A percentile compares a stretch with the other conserved stretches of the same genome.
phyloP scores from a whole-genome alignment of 257 asterid species.

The Lycium barbarum region DNA sequence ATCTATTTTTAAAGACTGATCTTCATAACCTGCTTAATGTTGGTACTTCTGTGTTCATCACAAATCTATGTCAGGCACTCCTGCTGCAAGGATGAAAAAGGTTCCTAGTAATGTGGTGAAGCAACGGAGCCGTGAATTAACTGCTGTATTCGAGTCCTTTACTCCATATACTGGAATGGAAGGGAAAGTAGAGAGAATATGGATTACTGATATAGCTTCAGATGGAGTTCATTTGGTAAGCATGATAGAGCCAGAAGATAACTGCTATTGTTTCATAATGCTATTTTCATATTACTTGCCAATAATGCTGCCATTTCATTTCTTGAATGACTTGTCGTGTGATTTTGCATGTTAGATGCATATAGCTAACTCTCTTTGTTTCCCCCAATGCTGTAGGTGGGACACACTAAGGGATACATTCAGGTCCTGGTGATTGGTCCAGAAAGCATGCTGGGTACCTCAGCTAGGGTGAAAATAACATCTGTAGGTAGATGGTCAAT shows the following conservation, averaged over 20 bases:
- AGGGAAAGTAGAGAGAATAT: constrained; percentile 80
- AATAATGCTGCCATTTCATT: constrained; percentile 5
- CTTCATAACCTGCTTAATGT: background rate
- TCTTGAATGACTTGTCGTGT: background rate
- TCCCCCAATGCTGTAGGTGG: constrained; percentile 62
- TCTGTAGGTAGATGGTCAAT: constrained; percentile 96
- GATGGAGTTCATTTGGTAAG: constrained; percentile 92
- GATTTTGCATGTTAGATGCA: constrained; percentile 13
- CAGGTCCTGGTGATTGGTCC: constrained; percentile 90
- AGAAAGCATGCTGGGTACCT: constrained; percentile 81
- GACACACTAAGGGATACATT: constrained; percentile 96
- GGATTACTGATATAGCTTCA: constrained; percentile 92
- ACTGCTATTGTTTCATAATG: constrained; percentile 7
- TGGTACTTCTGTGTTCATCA: background rate
- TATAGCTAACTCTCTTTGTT: background rate
- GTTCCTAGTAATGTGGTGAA: constrained; percentile 89
- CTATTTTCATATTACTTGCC: background rate
- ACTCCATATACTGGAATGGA: constrained; percentile 86
- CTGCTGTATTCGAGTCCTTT: constrained; percentile 81
- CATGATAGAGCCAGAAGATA: background rate
- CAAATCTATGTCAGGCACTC: constrained; percentile 60
- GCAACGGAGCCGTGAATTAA: constrained; percentile 89
- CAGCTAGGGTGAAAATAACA: constrained; percentile 78
- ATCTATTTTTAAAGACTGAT: constrained; percentile 11
- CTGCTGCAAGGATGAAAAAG: constrained; percentile 93